Evolutionary conservation across 768 basidiomycete species (phyloP).

Genomic region (Fistulinella prunicolor): DNA sequence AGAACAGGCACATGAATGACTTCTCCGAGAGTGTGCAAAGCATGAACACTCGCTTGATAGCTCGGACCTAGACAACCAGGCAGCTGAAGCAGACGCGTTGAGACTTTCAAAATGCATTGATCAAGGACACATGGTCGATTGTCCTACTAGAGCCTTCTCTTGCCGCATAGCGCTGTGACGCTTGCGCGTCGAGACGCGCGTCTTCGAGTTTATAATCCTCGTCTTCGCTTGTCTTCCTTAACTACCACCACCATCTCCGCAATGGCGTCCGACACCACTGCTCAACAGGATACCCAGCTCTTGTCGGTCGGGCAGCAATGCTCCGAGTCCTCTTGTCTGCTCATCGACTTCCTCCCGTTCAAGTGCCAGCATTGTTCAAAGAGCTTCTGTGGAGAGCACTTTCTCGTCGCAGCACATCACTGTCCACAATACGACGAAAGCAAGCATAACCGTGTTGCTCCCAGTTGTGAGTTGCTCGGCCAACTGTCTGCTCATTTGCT

Average conservation of each 20-base stretch:
- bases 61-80: too few relatives aligned
- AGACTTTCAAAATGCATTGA: too few relatives aligned
- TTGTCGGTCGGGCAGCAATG: slow-evolving; percentile 72
- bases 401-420: slow-evolving; percentile 61
- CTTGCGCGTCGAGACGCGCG: slow-evolving; percentile 32
- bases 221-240: too few relatives aligned
- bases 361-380: slow-evolving; percentile 77
- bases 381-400: slow-evolving; percentile 78
- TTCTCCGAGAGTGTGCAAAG: too few relatives aligned
- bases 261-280: slow-evolving; percentile 10
- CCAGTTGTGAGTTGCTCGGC: slow-evolving; percentile 52
- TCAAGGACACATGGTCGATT: too few relatives aligned
- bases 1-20: too few relatives aligned
- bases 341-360: slow-evolving; percentile 84
- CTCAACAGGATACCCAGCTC: slow-evolving; percentile 51
- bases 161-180: background rate
- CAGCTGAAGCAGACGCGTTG: too few relatives aligned
- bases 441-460: slow-evolving; percentile 72
- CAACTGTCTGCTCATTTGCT: background rate
- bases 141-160: too few relatives aligned
- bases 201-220: slow-evolving; percentile 21
- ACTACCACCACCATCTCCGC: background rate
- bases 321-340: slow-evolving; percentile 57
- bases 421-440: slow-evolving; percentile 70
- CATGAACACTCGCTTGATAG: too few relatives aligned